Conservation (phyloP, 768 basidiomycete genomes). For the Kwoniella heveanensis region DNA sequence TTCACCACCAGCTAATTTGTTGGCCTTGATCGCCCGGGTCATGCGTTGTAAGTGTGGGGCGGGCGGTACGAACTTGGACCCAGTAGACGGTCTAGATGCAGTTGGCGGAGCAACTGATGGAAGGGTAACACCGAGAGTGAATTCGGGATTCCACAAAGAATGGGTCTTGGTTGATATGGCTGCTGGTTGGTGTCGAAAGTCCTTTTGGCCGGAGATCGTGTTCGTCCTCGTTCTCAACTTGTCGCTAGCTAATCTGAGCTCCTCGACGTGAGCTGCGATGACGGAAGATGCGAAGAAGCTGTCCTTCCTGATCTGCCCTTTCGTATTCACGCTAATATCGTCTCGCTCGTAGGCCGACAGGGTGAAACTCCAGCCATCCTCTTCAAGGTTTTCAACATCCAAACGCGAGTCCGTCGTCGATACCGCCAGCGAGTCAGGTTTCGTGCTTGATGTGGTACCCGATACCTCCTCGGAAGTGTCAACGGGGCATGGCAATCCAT, state of each 20-base stretch:
- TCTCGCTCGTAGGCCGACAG: slow-evolving; percentile 32
- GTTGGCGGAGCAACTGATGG: background rate
- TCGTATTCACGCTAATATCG: background rate
- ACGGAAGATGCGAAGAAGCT: slow-evolving; percentile 13
- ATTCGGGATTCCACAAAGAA: background rate
- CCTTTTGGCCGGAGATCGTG: background rate
- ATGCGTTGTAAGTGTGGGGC: background rate
- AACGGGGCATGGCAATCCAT: too few species aligned
- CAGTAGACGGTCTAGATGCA: too few species aligned
- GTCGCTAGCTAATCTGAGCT: background rate
- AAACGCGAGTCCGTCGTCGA: background rate
- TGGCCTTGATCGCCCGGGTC: background rate
- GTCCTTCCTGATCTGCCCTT: slow-evolving; percentile 11
- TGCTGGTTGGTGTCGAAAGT: too few species aligned
- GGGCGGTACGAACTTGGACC: background rate
- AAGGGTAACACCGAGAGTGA: slow-evolving; percentile 6
- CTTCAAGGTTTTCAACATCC: background rate
- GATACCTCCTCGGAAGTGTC: too few species aligned
- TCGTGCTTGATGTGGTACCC: too few species aligned
- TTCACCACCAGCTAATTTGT: too few species aligned
- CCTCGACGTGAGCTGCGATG: background rate
- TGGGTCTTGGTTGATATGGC: background rate
- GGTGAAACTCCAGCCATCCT: slow-evolving; percentile 30
- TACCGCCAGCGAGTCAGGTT: too few species aligned
- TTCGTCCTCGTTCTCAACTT: background rate